Conservation (phyloP, 2,329 filamentous ascomycete species). For the Metarhizium guizhouense region DNA sequence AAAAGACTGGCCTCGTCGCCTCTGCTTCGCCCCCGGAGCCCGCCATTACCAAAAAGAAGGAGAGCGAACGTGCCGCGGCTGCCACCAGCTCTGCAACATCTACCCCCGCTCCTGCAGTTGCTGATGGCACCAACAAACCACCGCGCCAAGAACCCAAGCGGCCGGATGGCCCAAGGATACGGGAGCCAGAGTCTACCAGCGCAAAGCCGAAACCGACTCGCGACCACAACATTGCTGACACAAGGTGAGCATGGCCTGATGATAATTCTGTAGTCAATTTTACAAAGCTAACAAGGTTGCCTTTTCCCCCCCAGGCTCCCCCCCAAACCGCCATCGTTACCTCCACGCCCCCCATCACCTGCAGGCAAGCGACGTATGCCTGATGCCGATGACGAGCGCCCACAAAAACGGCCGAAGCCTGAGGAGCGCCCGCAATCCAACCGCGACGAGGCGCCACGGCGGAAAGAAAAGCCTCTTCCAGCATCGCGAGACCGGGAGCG, state of each 20-base stretch:
- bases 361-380: constrained; percentile 38
- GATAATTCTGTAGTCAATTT: neutral
- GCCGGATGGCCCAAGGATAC: constrained; percentile 7
- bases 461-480: constrained; percentile 16
- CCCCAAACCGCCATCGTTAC: constrained; percentile 26
- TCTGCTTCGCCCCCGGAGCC: constrained; percentile 29
- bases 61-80: constrained; percentile 20
- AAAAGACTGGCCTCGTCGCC: constrained; percentile 28
- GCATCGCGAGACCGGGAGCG: constrained; percentile 4
- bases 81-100: constrained; percentile 6
- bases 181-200: constrained; percentile 3
- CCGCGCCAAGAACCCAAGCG: constrained; percentile 5
- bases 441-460: constrained; percentile 24
- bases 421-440: constrained; percentile 24
- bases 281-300: neutral
- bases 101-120: constrained; percentile 7
- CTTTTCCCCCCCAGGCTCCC: constrained; percentile 18
- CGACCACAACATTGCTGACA: constrained; percentile 4
- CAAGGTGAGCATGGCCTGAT: constrained; percentile 7
- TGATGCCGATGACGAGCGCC: constrained; percentile 36
- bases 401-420: constrained; percentile 36
- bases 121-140: neutral
- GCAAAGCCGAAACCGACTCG: constrained; percentile 5
- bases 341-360: constrained; percentile 30
- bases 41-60: constrained; percentile 21